These are phyloP conservation scores for Rhodotorula sp. DNA, from an alignment of 1,284 basidiomycete species.

Conservation along the genomic window DNA sequence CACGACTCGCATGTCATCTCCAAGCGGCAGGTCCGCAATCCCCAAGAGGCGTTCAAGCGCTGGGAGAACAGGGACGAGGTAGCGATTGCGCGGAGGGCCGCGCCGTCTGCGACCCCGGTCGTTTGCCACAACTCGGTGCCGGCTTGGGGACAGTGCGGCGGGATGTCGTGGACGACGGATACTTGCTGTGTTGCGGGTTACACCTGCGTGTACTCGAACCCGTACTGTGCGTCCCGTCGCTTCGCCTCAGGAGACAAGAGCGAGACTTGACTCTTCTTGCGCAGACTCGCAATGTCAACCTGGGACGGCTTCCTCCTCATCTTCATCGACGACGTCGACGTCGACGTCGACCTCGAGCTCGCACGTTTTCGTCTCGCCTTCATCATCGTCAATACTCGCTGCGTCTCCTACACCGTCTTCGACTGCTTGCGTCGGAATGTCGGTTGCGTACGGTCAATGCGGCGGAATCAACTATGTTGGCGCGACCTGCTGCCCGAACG, in stretches of 20 bases:
- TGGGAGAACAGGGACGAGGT: conserved; percentile 10
- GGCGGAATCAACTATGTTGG: conserved; percentile 4
- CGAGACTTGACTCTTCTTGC: not conserved
- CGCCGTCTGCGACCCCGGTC: not conserved
- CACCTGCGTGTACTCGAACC: conserved; percentile 5
- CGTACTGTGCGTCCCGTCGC: conserved; percentile 6
- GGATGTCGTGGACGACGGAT: not conserved
- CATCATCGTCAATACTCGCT: not conserved
- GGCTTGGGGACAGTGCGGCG: conserved; percentile 8
- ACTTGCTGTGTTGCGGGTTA: conserved; percentile 16
- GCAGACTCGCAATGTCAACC: conserved; percentile 22
- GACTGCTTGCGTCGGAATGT: not conserved
- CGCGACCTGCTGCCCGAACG: not conserved
- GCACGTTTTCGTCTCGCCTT: not conserved
- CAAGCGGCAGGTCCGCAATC: conserved; percentile 1
- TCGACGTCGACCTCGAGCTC: not conserved
- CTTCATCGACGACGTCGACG: not conserved
- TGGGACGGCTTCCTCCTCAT: not conserved
- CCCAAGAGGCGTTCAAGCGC: not conserved
- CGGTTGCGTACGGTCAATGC: conserved; percentile 6
- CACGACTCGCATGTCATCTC: not conserved
- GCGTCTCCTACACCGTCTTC: not conserved
- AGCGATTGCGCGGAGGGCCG: not conserved
- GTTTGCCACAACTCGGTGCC: not conserved
- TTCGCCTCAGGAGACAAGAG: no score